Conservation (phyloP, 305 asterid species). For the Rubia peregrina region DNA sequence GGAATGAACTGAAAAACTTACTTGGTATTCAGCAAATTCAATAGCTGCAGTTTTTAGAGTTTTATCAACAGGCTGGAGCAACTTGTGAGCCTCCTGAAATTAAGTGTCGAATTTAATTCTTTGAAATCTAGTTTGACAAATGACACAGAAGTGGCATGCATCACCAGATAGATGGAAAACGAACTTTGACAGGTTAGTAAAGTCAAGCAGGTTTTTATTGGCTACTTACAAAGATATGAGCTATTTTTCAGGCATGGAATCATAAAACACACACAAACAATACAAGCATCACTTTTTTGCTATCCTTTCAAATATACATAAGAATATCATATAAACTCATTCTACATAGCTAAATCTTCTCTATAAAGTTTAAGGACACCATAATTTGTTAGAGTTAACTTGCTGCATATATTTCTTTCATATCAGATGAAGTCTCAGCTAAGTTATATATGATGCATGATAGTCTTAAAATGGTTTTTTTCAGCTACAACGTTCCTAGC, state of each 20-base stretch:
- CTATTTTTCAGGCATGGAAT: background rate
- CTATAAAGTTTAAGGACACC: too few relatives aligned
- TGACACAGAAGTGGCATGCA: background rate
- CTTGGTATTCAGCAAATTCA: constrained; percentile 93
- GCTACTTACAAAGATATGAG: too few relatives aligned
- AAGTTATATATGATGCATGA: background rate
- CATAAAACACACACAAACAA: too few relatives aligned
- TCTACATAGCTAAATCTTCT: too few relatives aligned
- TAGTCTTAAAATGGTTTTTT: background rate
- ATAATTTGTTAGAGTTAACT: too few relatives aligned
- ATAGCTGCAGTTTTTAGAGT: constrained; percentile 67
- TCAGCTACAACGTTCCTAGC: background rate
- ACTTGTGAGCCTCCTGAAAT: constrained; percentile 83
- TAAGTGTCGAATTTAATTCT: constrained; percentile 12
- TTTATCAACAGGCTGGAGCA: constrained; percentile 84
- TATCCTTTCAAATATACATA: too few relatives aligned
- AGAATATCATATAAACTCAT: too few relatives aligned
- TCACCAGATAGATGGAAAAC: background rate
- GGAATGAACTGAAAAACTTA: constrained; percentile 18
- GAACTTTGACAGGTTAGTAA: background rate
- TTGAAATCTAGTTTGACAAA: background rate
- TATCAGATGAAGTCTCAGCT: background rate
- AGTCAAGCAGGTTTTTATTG: background rate
- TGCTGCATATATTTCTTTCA: too few relatives aligned
- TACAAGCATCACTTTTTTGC: too few relatives aligned